A percentile compares a stretch with the other conserved stretches of the same genome.
Evolutionary conservation across 2,329 filamentous ascomycete species (phyloP).

Genomic region (Botrytis pseudocinerea): DNA sequence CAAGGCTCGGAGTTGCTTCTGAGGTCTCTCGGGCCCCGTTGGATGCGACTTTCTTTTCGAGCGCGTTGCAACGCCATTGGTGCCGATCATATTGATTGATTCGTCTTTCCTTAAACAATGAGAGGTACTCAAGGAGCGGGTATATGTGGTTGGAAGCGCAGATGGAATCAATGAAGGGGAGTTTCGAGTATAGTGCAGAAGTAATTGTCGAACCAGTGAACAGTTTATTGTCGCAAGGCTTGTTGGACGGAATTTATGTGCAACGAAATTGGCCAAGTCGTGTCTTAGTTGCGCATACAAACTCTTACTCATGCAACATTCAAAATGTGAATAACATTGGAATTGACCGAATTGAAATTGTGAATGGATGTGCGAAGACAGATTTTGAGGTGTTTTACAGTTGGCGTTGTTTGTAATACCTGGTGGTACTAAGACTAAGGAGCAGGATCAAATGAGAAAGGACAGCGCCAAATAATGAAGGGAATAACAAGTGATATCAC

Average conservation of each 20-base stretch:
- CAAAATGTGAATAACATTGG: not conserved
- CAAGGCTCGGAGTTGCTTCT: slow-evolving; percentile 40
- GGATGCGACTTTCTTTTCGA: slow-evolving; percentile 41
- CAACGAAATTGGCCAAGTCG: slow-evolving; percentile 35
- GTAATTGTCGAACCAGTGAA: slow-evolving; percentile 12
- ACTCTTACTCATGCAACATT: slow-evolving; percentile 40
- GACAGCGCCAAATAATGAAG: slow-evolving; percentile 2
- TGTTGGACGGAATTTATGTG: slow-evolving; percentile 25
- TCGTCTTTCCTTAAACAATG: not conserved
- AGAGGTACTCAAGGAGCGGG: not conserved
- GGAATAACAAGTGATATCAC: not conserved
- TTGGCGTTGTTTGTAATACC: slow-evolving; percentile 5
- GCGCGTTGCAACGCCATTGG: slow-evolving; percentile 31
- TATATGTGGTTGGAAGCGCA: not conserved
- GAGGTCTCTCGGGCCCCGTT: slow-evolving; percentile 37
- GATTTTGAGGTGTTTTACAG: slow-evolving; percentile 9
- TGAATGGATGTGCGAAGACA: not conserved
- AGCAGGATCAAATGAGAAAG: not conserved
- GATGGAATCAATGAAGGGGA: not conserved
- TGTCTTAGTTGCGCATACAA: slow-evolving; percentile 36
- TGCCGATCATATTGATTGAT: slow-evolving; percentile 34
- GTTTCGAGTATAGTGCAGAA: slow-evolving; percentile 8
- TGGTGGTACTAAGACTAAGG: not conserved
- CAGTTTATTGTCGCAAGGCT: slow-evolving; percentile 25
- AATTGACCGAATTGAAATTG: not conserved